Percentiles rank a stretch among this genome's conserved stretches.
These are phyloP conservation scores for Blastocystis sp. DNA, from an alignment of 352 stramenopile species.

Conservation along the genomic window DNA sequence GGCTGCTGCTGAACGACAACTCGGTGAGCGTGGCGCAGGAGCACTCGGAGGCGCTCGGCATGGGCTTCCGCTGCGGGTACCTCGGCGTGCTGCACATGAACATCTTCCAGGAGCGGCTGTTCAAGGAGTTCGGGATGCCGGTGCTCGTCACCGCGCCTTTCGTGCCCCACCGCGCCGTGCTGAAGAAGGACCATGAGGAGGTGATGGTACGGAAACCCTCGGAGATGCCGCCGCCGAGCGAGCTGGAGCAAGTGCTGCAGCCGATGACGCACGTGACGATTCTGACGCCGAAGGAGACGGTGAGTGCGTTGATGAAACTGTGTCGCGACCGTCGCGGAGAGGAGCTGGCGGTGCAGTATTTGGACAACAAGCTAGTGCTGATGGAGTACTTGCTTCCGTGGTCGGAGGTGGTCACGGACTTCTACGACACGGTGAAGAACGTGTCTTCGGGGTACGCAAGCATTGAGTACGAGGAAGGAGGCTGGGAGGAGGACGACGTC, in stretches of 20 bases:
- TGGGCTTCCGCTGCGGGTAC: slow-evolving; percentile 89
- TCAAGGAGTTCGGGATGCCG: slow-evolving; percentile 89
- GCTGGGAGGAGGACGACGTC: slow-evolving; percentile 79
- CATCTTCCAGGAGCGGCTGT: slow-evolving; percentile 90
- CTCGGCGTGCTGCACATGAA: slow-evolving; percentile 93
- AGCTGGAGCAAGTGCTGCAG: slow-evolving; percentile 64
- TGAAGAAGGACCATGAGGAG: slow-evolving; percentile 52
- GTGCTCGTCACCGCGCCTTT: slow-evolving; percentile 93
- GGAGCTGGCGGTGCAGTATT: slow-evolving; percentile 71
- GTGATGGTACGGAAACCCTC: slow-evolving; percentile 23
- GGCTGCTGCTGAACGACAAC: slow-evolving; percentile 90
- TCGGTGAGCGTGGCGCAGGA: slow-evolving; percentile 86
- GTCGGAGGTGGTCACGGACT: slow-evolving; percentile 97
- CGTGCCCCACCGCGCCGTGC: slow-evolving; percentile 80
- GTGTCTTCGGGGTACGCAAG: slow-evolving; percentile 83
- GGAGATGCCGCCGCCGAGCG: slow-evolving; percentile 6
- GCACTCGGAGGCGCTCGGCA: slow-evolving; percentile 79
- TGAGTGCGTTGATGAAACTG: slow-evolving; percentile 83
- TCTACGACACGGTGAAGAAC: slow-evolving; percentile 94
- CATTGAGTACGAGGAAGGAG: slow-evolving; percentile 83
- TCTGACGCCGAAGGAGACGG: slow-evolving; percentile 83
- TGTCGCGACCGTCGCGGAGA: slow-evolving; percentile 72
- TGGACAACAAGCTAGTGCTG: slow-evolving; percentile 84
- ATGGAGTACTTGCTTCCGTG: slow-evolving; percentile 86
- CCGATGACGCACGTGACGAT: slow-evolving; percentile 89